Evolutionary conservation across 495 filamentous ascomycete species (phyloP), one percentile per base, ranked within the genome.

Genomic region (Mytilinidion resinicola): DNA sequence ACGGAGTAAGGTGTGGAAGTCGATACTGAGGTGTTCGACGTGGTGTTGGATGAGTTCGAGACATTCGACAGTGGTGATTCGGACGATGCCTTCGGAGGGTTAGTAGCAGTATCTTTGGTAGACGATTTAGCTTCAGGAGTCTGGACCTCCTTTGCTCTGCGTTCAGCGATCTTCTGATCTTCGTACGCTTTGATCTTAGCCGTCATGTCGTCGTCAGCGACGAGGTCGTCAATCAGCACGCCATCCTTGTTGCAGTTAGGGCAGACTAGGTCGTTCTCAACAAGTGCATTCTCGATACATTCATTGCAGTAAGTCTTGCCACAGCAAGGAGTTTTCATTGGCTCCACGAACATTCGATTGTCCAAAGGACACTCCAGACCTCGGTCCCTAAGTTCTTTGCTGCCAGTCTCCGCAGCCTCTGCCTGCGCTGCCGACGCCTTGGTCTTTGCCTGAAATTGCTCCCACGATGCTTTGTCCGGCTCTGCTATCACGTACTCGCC

Each of bases 261-360:
- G 72, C 93, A 98, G 67, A 88, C 78, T 77, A 98, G 90, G 79
- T 98, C 93, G 81, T 86, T 92, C 77, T 97, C 90, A 75, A 96
- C 90, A 76, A 98, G 85, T 67, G 89, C 86, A 82, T 91, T 95
- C 66, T 91, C 91, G 73, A 97, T 96, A 86, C 93, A 98, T 65
- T 97, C 90, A 82, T 90, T 88, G 83, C 93, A 98, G 81, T 92
- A 97, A 70, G 91, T 96, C 80, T 86, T 91, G 72, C 87, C 82
- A 78, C 93, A 98, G 79, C 93, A 98, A 59, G 93, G 95, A 64
- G 92, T 97, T 81, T 96, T 92, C 78, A 90, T 91, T 78, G 93
- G 91, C 71, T 96, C 88, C 84, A 92, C 81, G 76, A 96, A 96
- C 78, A 96, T 84, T 72, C 86, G 89, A 73, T 95, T 92, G 82